Conservation (phyloP, 805 yeast species). For the Candida wancherniae region DNA sequence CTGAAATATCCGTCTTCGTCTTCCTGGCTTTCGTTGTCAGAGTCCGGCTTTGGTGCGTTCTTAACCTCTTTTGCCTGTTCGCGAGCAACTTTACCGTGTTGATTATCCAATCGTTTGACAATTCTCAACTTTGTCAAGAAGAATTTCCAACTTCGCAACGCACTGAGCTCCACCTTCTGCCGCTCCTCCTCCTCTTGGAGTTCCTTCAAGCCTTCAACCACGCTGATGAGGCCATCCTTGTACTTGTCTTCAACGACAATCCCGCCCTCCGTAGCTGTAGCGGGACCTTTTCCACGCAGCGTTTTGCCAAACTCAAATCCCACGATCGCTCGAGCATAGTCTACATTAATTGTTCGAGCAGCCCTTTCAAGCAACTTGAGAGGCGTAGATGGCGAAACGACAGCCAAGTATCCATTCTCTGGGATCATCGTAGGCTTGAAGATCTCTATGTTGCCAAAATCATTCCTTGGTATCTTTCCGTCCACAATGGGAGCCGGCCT, state of each 20-base stretch:
- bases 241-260: constrained; percentile 64
- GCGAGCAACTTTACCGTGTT: constrained; percentile 42
- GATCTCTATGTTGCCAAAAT: constrained; percentile 79
- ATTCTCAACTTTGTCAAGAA: constrained; percentile 49
- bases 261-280: constrained; percentile 66
- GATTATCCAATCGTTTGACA: constrained; percentile 38
- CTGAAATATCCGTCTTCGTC: constrained; percentile 19
- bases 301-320: constrained; percentile 65
- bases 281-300: constrained; percentile 27
- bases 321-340: constrained; percentile 82
- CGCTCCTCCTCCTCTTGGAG: constrained; percentile 46
- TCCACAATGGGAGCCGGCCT: constrained; percentile 60
- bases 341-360: constrained; percentile 59
- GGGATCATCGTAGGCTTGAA: constrained; percentile 83
- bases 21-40: constrained; percentile 6
- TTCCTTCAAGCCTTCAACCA: constrained; percentile 44
- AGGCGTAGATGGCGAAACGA: constrained; percentile 19
- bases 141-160: constrained; percentile 51
- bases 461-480: constrained; percentile 70
- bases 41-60: neutral
- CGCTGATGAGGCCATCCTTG: constrained; percentile 54
- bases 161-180: constrained; percentile 41
- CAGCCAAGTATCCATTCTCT: constrained; percentile 60
- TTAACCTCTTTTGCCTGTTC: constrained; percentile 3
- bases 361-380: constrained; percentile 60